These are phyloP conservation scores for Notholithocarpus densiflorus DNA, from an alignment of 306 rosid species.

Conservation along the genomic window DNA sequence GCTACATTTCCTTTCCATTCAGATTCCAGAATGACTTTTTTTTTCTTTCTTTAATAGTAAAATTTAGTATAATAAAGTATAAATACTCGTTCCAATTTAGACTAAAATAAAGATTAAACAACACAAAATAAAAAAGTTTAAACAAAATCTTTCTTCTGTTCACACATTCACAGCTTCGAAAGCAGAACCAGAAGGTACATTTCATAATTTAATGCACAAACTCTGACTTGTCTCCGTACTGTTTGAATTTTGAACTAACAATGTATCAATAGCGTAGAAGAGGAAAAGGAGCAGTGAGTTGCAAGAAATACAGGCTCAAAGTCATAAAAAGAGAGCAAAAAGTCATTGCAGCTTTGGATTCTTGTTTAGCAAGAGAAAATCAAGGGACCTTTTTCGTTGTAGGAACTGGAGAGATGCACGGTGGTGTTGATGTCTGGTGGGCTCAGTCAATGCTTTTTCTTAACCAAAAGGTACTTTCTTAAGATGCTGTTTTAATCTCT, in stretches of 20 bases:
- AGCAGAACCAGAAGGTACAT: slow-evolving; percentile 30
- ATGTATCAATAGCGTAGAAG: neutral
- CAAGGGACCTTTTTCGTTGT: slow-evolving; percentile 22
- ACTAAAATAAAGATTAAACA: neutral
- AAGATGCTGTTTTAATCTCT: slow-evolving; percentile 18
- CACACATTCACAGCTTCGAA: slow-evolving; percentile 14
- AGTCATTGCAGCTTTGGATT: slow-evolving; percentile 61
- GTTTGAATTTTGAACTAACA: slow-evolving; percentile 17
- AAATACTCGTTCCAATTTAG: neutral
- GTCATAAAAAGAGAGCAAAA: slow-evolving; percentile 16
- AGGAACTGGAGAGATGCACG: slow-evolving; percentile 45
- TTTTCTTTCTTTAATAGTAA: too few relatives aligned
- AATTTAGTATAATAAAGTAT: too few relatives aligned
- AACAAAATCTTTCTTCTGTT: slow-evolving; percentile 28
- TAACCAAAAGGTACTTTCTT: slow-evolving; percentile 51
- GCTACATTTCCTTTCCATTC: too few relatives aligned
- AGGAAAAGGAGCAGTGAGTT: slow-evolving; percentile 14
- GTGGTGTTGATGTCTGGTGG: slow-evolving; percentile 63
- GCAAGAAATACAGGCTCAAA: slow-evolving; percentile 15
- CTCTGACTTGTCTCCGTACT: neutral
- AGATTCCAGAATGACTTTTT: too few relatives aligned
- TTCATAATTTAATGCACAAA: slow-evolving; percentile 49
- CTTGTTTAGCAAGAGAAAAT: slow-evolving; percentile 51
- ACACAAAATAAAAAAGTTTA: neutral
- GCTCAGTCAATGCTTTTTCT: slow-evolving; percentile 50